Evolutionary conservation across 331 rosid species (phyloP), one percentile per base, ranked within the genome.

Genomic region (Rhamnella rubrinervis): DNA sequence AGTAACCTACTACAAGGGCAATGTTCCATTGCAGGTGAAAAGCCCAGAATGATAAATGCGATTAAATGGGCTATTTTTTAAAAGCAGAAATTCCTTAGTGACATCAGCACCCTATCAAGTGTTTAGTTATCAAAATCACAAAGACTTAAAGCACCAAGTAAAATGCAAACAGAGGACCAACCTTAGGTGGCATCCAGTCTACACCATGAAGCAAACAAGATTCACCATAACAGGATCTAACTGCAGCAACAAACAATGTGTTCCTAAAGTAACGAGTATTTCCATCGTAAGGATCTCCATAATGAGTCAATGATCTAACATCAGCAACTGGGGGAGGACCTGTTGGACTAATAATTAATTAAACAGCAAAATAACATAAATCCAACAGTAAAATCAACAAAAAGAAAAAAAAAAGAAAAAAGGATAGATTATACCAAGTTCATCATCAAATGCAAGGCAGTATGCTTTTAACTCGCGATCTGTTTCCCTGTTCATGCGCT

Each of bases 171-270:
- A 39, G 20, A 67, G 13, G 68, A 63, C 82, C 74, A 61, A 91
- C 98, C 96, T 93, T 93, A 31, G 97, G 98, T n/a, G 98, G 79
- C 97, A 91, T 91, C 98, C 98, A 91, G 15, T 93, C 92, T 65
- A 80, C 88, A 65, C 98, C 98, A 59, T 93, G 98, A 77, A 93
- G 97, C 87, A 93, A 79, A 81, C 87, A 86, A 69, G 96, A 89
- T 71, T 93, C 98, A 18, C 88, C 85, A 80, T 91, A 89, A 71
- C 95, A 91, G 19, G 98, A 84, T 85, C 98, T 85, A 73, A 93
- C 98, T 1, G 89, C 97, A 65, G 96, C 92, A 76, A 87, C 98
- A 77, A 93, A 91, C 81, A 93, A 72, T 0, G 98, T 93, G 83
- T 97, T 93, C 84, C 97, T 86, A 84, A 93, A 93, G 85, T 70